phyloP scores from a whole-genome alignment of 2,329 filamentous ascomycete genomes.

The Penicillium sp. region DNA sequence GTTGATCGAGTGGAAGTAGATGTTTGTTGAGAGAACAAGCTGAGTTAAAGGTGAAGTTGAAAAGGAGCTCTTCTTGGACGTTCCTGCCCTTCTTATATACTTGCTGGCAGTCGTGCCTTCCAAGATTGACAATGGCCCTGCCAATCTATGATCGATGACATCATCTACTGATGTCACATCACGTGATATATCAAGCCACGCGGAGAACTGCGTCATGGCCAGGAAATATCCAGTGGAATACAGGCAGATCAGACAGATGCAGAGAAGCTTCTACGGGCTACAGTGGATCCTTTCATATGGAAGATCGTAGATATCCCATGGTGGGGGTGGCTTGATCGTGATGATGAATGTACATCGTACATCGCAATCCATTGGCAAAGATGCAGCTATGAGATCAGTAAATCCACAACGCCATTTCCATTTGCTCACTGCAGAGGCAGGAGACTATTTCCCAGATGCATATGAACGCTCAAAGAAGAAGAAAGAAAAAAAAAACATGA shows the following conservation, averaged over 20 bases:
- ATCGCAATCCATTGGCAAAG: background rate
- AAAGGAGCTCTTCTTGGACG: background rate
- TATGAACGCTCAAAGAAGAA: conserved; percentile 16
- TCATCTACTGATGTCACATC: conserved; percentile 26
- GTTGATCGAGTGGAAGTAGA: background rate
- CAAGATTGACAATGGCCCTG: conserved; percentile 2
- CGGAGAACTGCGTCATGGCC: conserved; percentile 16
- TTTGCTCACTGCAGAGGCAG: background rate
- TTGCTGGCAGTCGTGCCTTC: background rate
- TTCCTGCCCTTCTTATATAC: conserved; percentile 2
- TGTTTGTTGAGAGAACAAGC: background rate
- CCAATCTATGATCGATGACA: conserved; percentile 21
- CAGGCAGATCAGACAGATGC: background rate
- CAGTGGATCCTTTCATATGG: background rate
- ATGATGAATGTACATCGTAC: conserved; percentile 9
- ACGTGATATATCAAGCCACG: conserved; percentile 16
- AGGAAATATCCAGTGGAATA: conserved; percentile 11
- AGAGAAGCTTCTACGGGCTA: conserved; percentile 1
- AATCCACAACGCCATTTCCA: background rate
- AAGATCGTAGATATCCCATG: background rate
- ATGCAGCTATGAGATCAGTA: background rate
- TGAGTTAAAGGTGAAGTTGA: no score
- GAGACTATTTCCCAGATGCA: conserved; percentile 12
- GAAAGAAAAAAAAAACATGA: background rate
- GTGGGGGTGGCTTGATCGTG: background rate